phyloP scores from a whole-genome alignment of 2,329 filamentous ascomycete genomes.

The Septoria linicola region DNA sequence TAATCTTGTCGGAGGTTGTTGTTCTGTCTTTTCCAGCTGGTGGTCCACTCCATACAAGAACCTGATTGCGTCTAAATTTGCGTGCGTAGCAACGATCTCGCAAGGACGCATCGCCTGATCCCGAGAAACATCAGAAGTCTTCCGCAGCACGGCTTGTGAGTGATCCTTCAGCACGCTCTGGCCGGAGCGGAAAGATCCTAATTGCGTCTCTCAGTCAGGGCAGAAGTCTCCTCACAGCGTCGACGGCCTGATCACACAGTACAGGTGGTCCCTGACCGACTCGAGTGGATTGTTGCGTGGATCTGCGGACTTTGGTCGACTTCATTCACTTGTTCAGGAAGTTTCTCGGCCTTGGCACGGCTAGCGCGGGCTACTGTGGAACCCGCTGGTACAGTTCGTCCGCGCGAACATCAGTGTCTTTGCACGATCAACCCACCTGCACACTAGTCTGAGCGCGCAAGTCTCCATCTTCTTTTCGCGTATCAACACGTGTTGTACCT shows the following conservation, averaged over 20 bases:
- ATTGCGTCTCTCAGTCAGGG: too few relatives aligned
- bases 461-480: neutral
- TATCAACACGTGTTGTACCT: constrained; percentile 7
- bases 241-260: neutral
- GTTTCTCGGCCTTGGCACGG: neutral
- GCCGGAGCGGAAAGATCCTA: too few relatives aligned
- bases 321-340: constrained; percentile 1
- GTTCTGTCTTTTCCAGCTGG: constrained; percentile 22
- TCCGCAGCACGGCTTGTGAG: neutral
- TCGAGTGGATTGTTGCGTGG: too few relatives aligned
- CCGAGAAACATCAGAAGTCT: neutral
- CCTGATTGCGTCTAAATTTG: constrained; percentile 10
- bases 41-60: constrained; percentile 8
- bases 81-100: neutral
- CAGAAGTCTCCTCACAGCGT: too few relatives aligned
- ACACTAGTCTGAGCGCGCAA: constrained; percentile 10
- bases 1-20: constrained; percentile 22
- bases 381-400: neutral
- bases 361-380: neutral
- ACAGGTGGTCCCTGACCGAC: neutral
- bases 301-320: neutral
- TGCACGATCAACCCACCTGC: constrained; percentile 10
- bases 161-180: too few relatives aligned
- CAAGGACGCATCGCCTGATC: neutral
- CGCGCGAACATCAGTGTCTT: constrained; percentile 7